Conservation (phyloP, 306 rosid species). For the Cicer pinnatifidum region DNA sequence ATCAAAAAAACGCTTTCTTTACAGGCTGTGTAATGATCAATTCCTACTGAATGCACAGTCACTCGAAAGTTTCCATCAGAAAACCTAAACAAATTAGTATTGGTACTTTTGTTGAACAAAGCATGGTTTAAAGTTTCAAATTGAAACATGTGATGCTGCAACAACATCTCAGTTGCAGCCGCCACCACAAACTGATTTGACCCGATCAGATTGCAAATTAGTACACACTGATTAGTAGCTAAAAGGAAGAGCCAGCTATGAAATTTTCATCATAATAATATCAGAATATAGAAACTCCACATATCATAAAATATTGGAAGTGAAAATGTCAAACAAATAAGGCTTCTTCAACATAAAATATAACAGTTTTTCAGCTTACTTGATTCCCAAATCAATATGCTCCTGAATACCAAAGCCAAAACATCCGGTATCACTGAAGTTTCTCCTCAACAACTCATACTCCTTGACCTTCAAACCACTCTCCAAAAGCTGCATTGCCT, state of each 20-base stretch:
- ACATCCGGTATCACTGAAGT: constrained; percentile 85
- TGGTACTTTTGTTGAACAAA: not conserved
- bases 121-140: not conserved
- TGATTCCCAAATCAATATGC: constrained; percentile 85
- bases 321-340: not conserved
- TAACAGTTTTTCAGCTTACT: constrained; percentile 50
- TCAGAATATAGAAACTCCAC: not conserved
- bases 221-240: not conserved
- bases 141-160: not conserved
- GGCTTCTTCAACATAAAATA: not conserved
- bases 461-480: constrained; percentile 89
- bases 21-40: not conserved
- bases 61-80: no score
- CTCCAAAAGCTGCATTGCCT: constrained; percentile 86
- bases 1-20: not conserved
- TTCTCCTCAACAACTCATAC: constrained; percentile 72
- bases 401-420: constrained; percentile 93
- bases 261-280: not conserved
- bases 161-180: not conserved
- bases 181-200: not conserved
- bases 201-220: not conserved
- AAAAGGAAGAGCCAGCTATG: not conserved
- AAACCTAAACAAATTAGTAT: not conserved
- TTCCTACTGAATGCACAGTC: no score
- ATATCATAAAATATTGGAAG: not conserved